Evolutionary conservation across 169 alveolate genomes (phyloP), one percentile per base, ranked within the genome.

Genomic region (Cryptosporidium viatorum): DNA sequence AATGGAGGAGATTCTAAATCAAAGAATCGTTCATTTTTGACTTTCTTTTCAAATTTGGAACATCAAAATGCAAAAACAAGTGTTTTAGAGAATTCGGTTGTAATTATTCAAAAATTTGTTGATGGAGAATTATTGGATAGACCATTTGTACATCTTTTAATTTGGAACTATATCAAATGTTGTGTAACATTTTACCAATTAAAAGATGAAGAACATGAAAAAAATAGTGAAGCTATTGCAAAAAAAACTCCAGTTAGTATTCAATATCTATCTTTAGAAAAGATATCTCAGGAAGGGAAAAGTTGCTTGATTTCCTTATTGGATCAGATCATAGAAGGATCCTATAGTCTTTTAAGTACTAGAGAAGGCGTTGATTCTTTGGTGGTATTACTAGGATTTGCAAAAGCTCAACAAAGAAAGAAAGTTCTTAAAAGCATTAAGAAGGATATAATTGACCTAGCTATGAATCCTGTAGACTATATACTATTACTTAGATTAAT

Each of bases 331-430:
- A 6, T 80, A 16, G 89, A 80, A 65, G 89, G 89, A 21, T 58
- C 68, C 12, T 80, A 80, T 45, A 21, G 23, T 21, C 75, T 80
- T 41, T 29, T 80, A 45, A 80, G 89, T 29, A 80, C 89, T 12
- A 80, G 10, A n/a, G 89, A 80, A 33, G 89, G 89, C 26, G 89
- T 80, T 14, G 75, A 80, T 33, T 80, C 89, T 21, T 31, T 80
- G 10, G 43, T 80, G 8, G 80, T 80, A 26, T 80, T 80, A 29
- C 29, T 80, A 23, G 89, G 89, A 37, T 41, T 80, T 14, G 71
- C 89, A 39, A 80, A 65, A 29, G 89, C 89, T 80, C 89, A 80
- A 65, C 89, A 80, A 39, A 80, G 75, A 31, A 80, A 80, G 67
- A 80, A 80, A 37, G 3, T 80, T n/a, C 75, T 80, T 8, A 80